These are phyloP conservation scores for Fusarium armeniacum DNA, from an alignment of 2,329 filamentous ascomycete species.

Conservation along the genomic window DNA sequence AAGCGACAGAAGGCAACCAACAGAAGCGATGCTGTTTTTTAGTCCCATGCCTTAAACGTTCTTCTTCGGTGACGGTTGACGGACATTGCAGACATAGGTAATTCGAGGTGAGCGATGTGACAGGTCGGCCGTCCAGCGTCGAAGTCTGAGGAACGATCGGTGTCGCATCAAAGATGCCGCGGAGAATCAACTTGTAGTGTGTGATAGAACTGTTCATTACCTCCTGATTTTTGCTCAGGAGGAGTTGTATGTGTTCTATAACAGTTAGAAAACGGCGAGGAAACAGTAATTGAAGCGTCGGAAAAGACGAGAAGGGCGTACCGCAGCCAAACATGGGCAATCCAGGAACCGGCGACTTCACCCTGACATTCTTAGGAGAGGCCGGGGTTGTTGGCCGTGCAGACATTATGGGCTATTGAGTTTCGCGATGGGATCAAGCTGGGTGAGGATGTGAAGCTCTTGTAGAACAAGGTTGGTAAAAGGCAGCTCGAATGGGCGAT, in stretches of 20 bases:
- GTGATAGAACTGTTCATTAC: constrained; percentile 77
- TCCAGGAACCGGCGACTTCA: constrained; percentile 71
- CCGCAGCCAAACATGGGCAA: constrained; percentile 75
- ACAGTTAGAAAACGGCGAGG: constrained; percentile 49
- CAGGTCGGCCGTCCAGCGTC: constrained; percentile 67
- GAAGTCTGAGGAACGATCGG: constrained; percentile 76
- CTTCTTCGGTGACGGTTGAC: constrained; percentile 74
- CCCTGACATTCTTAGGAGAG: constrained; percentile 69
- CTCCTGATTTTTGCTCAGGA: constrained; percentile 73
- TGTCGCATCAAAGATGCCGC: constrained; percentile 77
- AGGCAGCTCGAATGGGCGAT: constrained; percentile 16
- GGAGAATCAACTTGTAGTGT: constrained; percentile 79
- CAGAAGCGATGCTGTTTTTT: constrained; percentile 81
- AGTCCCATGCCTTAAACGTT: constrained; percentile 75
- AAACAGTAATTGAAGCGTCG: constrained; percentile 6
- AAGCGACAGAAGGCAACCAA: constrained; percentile 57
- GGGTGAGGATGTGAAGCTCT: constrained; percentile 1
- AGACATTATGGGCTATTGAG: constrained; percentile 56
- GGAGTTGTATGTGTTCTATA: constrained; percentile 78
- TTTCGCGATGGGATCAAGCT: constrained; percentile 6
- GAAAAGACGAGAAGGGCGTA: constrained; percentile 56
- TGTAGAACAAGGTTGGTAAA: constrained; percentile 5
- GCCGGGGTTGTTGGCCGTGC: constrained; percentile 64
- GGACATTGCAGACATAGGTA: constrained; percentile 82
- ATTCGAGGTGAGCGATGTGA: constrained; percentile 75